A percentile compares a stretch with the other conserved stretches of the same genome.
phyloP scores from a whole-genome alignment of 2,329 filamentous ascomycete genomes.

The Teratosphaeria pseudoeucalypti region DNA sequence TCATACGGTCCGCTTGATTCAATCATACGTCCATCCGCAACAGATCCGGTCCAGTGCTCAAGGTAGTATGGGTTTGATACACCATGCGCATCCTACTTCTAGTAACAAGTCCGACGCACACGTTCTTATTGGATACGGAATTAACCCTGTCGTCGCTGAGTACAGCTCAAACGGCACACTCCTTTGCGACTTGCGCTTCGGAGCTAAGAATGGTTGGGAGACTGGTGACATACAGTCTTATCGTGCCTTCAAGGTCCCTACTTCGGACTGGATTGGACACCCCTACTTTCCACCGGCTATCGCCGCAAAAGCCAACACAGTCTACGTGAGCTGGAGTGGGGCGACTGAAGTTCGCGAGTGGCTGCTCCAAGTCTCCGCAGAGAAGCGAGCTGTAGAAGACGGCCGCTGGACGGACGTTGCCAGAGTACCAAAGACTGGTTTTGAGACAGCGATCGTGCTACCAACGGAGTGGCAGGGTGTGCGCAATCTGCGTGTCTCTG shows the following conservation, averaged over 20 bases:
- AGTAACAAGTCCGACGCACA: constrained; percentile 3
- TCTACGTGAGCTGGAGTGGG: constrained; percentile 20
- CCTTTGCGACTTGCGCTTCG: constrained; percentile 19
- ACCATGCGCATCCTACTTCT: neutral
- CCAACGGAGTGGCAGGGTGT: neutral
- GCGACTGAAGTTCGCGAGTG: constrained; percentile 17
- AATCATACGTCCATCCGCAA: constrained; percentile 11
- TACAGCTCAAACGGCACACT: constrained; percentile 15
- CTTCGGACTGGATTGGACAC: constrained; percentile 12
- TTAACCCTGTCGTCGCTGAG: constrained; percentile 19
- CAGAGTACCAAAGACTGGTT: constrained; percentile 7
- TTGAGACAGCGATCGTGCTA: constrained; percentile 12
- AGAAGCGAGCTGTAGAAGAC: neutral
- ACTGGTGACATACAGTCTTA: constrained; percentile 20
- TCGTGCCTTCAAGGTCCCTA: constrained; percentile 14
- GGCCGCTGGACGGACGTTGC: constrained; percentile 11
- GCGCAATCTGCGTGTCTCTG: neutral
- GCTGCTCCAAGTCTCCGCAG: constrained; percentile 10
- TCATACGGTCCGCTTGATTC: constrained; percentile 15
- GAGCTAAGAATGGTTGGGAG: constrained; percentile 16
- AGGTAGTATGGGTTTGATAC: constrained; percentile 8
- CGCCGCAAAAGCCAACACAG: constrained; percentile 1
- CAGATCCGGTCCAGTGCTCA: constrained; percentile 15
- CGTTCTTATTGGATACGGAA: constrained; percentile 18
- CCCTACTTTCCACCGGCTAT: constrained; percentile 10